These are phyloP conservation scores for Fusarium sp. DNA, from an alignment of 2,329 filamentous ascomycete species.

Conservation along the genomic window DNA sequence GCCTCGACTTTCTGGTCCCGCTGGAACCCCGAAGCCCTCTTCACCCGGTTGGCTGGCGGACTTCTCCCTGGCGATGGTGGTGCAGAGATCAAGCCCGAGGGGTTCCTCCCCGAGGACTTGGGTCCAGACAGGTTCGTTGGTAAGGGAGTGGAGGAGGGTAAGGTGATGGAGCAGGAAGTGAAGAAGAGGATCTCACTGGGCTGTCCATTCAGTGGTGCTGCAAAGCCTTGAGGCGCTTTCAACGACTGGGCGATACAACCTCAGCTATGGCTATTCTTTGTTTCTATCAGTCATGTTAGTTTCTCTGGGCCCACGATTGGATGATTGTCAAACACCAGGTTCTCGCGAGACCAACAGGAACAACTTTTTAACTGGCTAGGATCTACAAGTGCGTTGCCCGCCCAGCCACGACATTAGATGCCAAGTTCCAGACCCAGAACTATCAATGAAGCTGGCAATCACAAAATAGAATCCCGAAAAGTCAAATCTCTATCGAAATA, in stretches of 20 bases:
- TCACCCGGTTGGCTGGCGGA: slow-evolving; percentile 56
- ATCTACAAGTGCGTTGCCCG: background rate
- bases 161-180: slow-evolving; percentile 44
- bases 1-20: slow-evolving; percentile 68
- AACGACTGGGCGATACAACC: background rate
- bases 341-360: background rate
- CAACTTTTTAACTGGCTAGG: background rate
- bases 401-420: background rate
- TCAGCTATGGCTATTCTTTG: background rate
- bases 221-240: background rate
- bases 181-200: slow-evolving; percentile 45
- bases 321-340: background rate
- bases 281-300: background rate
- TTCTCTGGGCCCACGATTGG: background rate
- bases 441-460: background rate
- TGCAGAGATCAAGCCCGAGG: slow-evolving; percentile 55
- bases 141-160: slow-evolving; percentile 60
- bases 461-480: background rate
- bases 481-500: no score
- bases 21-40: slow-evolving; percentile 68
- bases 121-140: slow-evolving; percentile 68
- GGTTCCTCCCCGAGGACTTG: slow-evolving; percentile 68
- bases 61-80: slow-evolving; percentile 57
- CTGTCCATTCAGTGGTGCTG: slow-evolving; percentile 56
- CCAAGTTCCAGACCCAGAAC: background rate